These are phyloP conservation scores for Xanthoconium purpureum DNA, from an alignment of 768 basidiomycete genomes.

Conservation along the genomic window DNA sequence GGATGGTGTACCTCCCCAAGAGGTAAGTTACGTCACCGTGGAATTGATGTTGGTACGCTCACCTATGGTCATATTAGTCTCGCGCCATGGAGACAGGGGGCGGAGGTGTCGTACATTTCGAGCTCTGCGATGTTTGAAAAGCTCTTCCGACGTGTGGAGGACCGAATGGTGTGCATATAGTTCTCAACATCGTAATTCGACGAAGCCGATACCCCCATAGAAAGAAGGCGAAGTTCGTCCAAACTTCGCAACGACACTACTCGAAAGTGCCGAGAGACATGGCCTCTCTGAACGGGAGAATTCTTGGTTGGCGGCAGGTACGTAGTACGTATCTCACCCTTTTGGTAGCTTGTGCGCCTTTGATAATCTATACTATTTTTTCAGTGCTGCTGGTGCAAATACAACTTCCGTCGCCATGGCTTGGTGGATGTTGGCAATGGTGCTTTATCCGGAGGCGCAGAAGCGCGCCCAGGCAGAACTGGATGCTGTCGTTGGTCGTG, in stretches of 20 bases:
- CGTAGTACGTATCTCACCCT: conserved; percentile 6
- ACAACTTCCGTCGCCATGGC: conserved; percentile 2
- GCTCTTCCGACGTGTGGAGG: neutral
- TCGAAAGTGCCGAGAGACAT: conserved; percentile 1
- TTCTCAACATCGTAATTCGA: neutral
- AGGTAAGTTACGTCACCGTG: neutral
- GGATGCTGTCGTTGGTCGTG: conserved; percentile 22
- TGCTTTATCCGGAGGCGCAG: conserved; percentile 26
- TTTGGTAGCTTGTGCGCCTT: neutral
- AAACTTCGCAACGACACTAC: neutral
- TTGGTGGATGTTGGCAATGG: conserved; percentile 27
- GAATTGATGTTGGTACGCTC: neutral
- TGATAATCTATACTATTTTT: neutral
- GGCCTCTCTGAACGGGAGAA: conserved; percentile 13
- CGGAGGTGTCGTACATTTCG: neutral
- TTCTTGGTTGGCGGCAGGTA: conserved; percentile 13
- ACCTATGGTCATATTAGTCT: neutral
- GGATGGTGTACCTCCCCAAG: conserved; percentile 31
- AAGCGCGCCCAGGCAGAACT: conserved; percentile 24
- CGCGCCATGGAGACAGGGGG: conserved; percentile 2
- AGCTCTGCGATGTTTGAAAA: neutral
- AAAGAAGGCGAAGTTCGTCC: neutral
- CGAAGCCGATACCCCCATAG: neutral
- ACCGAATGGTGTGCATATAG: neutral
- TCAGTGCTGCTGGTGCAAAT: conserved; percentile 5